Evolutionary conservation across 2,329 filamentous ascomycete species (phyloP).

Genomic region (Teratosphaeria gauchensis): DNA sequence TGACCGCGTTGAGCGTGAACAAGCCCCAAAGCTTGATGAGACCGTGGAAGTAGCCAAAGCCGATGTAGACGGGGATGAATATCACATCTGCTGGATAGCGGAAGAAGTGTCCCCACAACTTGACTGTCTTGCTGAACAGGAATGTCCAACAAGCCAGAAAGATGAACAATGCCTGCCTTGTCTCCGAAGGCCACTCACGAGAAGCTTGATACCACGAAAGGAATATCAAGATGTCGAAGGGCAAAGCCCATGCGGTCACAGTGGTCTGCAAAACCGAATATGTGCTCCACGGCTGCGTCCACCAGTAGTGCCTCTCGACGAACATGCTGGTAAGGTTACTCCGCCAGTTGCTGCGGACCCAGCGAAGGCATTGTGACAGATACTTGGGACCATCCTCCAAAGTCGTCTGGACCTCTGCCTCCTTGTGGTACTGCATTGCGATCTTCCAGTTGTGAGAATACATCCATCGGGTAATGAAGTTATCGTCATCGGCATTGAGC

Average conservation of each 20-base stretch:
- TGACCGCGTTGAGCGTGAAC: slow-evolving; percentile 60
- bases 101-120: slow-evolving; percentile 76
- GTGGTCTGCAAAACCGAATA: slow-evolving; percentile 91
- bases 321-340: slow-evolving; percentile 90
- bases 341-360: slow-evolving; percentile 96
- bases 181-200: slow-evolving; percentile 26
- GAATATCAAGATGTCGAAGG: slow-evolving; percentile 65
- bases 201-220: slow-evolving; percentile 61
- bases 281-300: slow-evolving; percentile 81
- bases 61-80: slow-evolving; percentile 72
- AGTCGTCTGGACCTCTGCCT: slow-evolving; percentile 87
- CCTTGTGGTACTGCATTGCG: slow-evolving; percentile 85
- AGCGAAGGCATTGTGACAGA: slow-evolving; percentile 83
- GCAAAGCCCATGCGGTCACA: slow-evolving; percentile 76
- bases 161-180: slow-evolving; percentile 43
- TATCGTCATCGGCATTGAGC: slow-evolving; percentile 93
- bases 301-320: slow-evolving; percentile 73
- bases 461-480: slow-evolving; percentile 95
- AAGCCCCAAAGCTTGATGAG: slow-evolving; percentile 85
- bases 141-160: slow-evolving; percentile 60
- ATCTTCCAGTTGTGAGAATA: slow-evolving; percentile 89
- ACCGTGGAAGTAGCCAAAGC: slow-evolving; percentile 90
- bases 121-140: slow-evolving; percentile 82
- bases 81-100: slow-evolving; percentile 73
- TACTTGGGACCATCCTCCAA: slow-evolving; percentile 84